Percentiles rank a stretch among this genome's conserved stretches.
Conservation (phyloP, 2,329 filamentous ascomycete genomes). For the Corynespora cassiicola region DNA sequence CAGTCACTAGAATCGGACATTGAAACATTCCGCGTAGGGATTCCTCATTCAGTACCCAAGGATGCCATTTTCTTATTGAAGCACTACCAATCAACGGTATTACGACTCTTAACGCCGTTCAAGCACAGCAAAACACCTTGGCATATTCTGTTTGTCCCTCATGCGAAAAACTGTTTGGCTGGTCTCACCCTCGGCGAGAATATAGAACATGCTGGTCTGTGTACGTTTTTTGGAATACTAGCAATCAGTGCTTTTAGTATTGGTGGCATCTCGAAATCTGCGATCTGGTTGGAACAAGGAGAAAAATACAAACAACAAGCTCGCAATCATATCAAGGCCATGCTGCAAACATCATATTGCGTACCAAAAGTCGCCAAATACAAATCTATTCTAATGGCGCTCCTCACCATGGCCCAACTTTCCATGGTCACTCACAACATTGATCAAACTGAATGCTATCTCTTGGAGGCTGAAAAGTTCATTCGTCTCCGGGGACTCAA, state of each 20-base stretch:
- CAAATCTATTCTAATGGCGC: constrained; percentile 54
- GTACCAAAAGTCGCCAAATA: constrained; percentile 49
- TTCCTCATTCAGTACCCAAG: constrained; percentile 21
- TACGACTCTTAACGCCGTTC: constrained; percentile 35
- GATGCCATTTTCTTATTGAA: constrained; percentile 48
- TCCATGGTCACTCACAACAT: constrained; percentile 42
- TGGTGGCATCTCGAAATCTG: constrained; percentile 30
- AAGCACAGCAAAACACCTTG: constrained; percentile 51
- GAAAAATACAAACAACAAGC: constrained; percentile 35
- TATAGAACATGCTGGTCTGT: constrained; percentile 46
- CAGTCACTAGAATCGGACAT: too few species aligned
- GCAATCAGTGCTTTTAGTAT: constrained; percentile 54
- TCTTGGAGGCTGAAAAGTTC: constrained; percentile 53
- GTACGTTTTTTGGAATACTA: constrained; percentile 49
- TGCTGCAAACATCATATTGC: constrained; percentile 43
- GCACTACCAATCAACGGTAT: constrained; percentile 46
- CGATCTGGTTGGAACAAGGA: constrained; percentile 44
- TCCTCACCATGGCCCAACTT: constrained; percentile 50
- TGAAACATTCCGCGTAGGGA: too few species aligned
- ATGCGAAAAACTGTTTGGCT: constrained; percentile 50
- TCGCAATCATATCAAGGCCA: constrained; percentile 39
- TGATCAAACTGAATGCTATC: constrained; percentile 46
- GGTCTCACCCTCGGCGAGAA: constrained; percentile 51
- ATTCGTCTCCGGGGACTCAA: constrained; percentile 50
- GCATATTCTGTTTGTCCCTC: constrained; percentile 52